phyloP scores from a whole-genome alignment of 345 rosid species.

The Ceriops tagal region DNA sequence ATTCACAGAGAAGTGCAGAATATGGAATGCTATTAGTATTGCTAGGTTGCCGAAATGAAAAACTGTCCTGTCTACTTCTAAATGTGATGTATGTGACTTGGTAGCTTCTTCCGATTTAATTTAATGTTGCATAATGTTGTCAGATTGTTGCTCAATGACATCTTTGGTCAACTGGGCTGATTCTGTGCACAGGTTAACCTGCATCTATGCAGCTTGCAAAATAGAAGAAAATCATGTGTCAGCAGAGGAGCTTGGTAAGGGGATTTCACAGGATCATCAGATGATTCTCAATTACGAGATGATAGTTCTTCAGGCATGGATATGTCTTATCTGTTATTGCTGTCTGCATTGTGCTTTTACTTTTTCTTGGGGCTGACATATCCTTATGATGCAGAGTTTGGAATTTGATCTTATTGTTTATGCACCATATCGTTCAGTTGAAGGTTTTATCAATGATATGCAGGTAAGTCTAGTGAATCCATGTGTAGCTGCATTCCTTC shows the following conservation, averaged over 20 bases:
- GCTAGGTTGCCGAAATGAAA: no score
- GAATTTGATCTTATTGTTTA: conserved; percentile 94
- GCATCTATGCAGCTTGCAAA: conserved; percentile 90
- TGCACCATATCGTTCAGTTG: conserved; percentile 88
- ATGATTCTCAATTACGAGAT: conserved; percentile 97
- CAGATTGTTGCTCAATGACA: background rate
- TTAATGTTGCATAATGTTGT: no score
- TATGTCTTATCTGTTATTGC: conserved; percentile 20
- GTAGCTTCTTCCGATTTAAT: no score
- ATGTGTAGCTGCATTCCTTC: background rate
- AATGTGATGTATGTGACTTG: no score
- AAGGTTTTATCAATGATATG: conserved; percentile 80
- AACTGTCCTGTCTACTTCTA: no score
- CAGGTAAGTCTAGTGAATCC: conserved; percentile 43
- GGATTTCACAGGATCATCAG: conserved; percentile 95
- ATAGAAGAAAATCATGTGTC: conserved; percentile 98
- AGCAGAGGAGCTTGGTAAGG: conserved; percentile 99
- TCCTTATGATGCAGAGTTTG: conserved; percentile 63
- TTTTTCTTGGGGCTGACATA: conserved; percentile 8
- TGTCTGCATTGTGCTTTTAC: conserved; percentile 6
- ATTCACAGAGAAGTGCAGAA: background rate
- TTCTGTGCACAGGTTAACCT: conserved; percentile 72
- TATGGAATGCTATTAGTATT: no score
- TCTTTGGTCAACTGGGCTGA: background rate
- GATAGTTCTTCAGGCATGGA: conserved; percentile 84